A percentile compares a stretch with the other conserved stretches of the same genome.
These are phyloP conservation scores for Tetrapisispora fleetii DNA, from an alignment of 805 yeast species.

Conservation along the genomic window DNA sequence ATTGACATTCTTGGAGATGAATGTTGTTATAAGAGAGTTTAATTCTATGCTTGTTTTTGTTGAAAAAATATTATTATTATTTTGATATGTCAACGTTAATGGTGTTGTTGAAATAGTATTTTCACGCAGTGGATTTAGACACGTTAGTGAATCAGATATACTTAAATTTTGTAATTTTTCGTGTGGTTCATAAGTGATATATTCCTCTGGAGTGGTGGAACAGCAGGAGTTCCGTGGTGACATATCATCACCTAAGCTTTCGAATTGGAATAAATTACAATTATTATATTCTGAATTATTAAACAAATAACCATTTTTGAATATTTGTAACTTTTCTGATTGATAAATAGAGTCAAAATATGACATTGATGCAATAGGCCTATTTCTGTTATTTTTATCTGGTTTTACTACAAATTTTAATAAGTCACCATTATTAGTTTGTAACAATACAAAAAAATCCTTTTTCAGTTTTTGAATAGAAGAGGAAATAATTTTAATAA, in stretches of 20 bases:
- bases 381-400: slow-evolving; percentile 29
- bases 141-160: slow-evolving; percentile 39
- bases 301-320: slow-evolving; percentile 68
- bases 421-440: slow-evolving; percentile 62
- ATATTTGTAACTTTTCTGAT: slow-evolving; percentile 44
- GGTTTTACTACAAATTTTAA: slow-evolving; percentile 53
- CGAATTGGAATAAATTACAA: slow-evolving; percentile 68
- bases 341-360: slow-evolving; percentile 73
- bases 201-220: slow-evolving; percentile 28
- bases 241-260: slow-evolving; percentile 56
- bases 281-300: slow-evolving; percentile 55
- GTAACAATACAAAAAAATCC: slow-evolving; percentile 58
- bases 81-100: slow-evolving; percentile 23
- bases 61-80: slow-evolving; percentile 33
- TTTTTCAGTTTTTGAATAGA: slow-evolving; percentile 56
- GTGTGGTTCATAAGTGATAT: slow-evolving; percentile 21
- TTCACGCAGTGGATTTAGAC: slow-evolving; percentile 44
- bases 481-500: slow-evolving; percentile 39
- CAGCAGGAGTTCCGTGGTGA: slow-evolving; percentile 26
- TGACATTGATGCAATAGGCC: slow-evolving; percentile 38
- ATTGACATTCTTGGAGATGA: slow-evolving; percentile 57
- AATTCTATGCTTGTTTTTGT: slow-evolving; percentile 49
- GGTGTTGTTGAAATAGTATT: slow-evolving; percentile 28
- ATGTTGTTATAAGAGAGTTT: slow-evolving; percentile 60
- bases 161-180: slow-evolving; percentile 45